Percentiles rank a stretch among this genome's conserved stretches.
Evolutionary conservation across 345 rosid species (phyloP).

Genomic region (Balakata baccata): DNA sequence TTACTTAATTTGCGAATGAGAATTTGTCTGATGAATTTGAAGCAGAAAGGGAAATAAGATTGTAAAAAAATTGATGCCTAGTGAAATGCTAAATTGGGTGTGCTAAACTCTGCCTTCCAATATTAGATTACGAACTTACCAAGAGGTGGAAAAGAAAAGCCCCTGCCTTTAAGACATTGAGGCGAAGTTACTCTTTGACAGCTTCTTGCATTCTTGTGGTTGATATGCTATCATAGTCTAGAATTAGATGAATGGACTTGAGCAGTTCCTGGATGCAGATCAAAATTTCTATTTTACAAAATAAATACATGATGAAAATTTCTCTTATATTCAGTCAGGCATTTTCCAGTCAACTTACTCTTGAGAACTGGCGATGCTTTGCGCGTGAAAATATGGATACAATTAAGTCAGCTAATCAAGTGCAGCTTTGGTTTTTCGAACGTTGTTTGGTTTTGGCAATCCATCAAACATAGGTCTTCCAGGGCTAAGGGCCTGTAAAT

Average conservation of each 20-base stretch:
- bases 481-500: conserved; percentile 23
- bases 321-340: background rate
- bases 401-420: conserved; percentile 13
- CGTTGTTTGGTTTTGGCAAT: conserved; percentile 22
- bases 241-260: background rate
- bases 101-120: no score
- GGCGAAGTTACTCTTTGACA: background rate
- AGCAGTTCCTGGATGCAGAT: background rate
- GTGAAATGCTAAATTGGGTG: background rate
- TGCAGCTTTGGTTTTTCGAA: conserved; percentile 28
- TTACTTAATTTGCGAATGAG: background rate
- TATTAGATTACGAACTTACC: no score
- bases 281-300: background rate
- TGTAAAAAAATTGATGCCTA: background rate
- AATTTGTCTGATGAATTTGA: background rate
- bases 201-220: background rate
- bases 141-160: no score
- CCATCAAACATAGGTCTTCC: conserved; percentile 32
- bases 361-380: background rate
- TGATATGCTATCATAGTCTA: no score
- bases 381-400: background rate
- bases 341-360: background rate
- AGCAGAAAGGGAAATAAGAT: no score
- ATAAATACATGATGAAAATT: background rate
- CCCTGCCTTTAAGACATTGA: background rate